Base-by-base conservation (phyloP, 1,284 basidiomycete genomes). In the Ceratobasidium sp. region DNA sequence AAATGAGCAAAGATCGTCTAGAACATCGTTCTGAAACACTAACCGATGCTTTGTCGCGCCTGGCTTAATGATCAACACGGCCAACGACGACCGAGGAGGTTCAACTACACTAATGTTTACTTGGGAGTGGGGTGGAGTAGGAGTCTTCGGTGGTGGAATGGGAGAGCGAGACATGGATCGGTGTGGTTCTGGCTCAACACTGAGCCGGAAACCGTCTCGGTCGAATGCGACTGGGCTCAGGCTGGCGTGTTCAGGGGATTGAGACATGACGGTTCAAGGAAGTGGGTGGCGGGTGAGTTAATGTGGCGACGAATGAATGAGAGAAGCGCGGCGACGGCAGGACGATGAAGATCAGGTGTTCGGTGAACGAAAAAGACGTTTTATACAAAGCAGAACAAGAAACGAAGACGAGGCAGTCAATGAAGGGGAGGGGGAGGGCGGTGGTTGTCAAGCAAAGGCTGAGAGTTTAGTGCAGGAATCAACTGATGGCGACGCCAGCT, bases 11-110 rank as follows among this genome's bases (percentile, higher is more conserved):
- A 41, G 12, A n/a, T 39, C 16, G 53, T 9, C 23, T n/a, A n/a
- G n/a, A n/a, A 64, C 46, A 36, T 30, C 28, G 14, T 30, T n/a
- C 28, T 18, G 32, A 39, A n/a, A 36, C 18, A 23, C 67, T 43
- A 45, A 59, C 67, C 67, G 58, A 46, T 74, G 65, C 53, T 64
- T 61, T 4, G 71, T 26, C 12, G 71, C 74, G 59, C 73, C 64
- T 6, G 72, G 62, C 52, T 74, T 75, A 67, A 75, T 75, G 58
- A 73, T 67, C 45, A 71, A 59, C 23, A 71, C 67, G 21, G 67
- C 67, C 43, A 71, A 32, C 36, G 67, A 59, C 10, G 67, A 39
- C 12, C 67, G 55, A 36, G 57, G 67, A 16, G 55, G 55, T 12
- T 43, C 57, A 16, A 34, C 26, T 23, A 57, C 46, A 32, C 26